These are phyloP conservation scores for Cryptosporidium xiaoi DNA, from an alignment of 169 alveolate species.

Conservation along the genomic window DNA sequence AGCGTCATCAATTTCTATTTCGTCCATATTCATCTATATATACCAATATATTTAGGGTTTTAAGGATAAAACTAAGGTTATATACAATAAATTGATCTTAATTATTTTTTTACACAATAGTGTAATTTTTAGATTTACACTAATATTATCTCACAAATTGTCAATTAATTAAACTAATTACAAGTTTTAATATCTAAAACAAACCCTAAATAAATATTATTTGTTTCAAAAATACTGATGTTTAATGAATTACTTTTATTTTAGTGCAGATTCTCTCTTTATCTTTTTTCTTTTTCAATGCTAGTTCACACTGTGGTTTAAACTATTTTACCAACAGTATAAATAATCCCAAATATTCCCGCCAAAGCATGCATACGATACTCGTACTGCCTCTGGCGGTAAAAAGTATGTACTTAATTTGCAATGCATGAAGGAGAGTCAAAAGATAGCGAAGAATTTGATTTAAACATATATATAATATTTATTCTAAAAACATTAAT, in stretches of 20 bases:
- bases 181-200: too few relatives aligned
- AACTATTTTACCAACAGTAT: not conserved
- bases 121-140: too few relatives aligned
- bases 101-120: too few relatives aligned
- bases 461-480: too few relatives aligned
- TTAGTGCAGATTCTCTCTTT: not conserved
- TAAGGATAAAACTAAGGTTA: not conserved
- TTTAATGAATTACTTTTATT: not conserved
- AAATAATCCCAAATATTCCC: slow-evolving; percentile 25
- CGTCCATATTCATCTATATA: not conserved
- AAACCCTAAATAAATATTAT: too few relatives aligned
- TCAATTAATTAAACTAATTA: too few relatives aligned
- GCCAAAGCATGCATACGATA: slow-evolving; percentile 72
- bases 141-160: too few relatives aligned
- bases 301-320: too few relatives aligned
- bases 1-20: slow-evolving; percentile 11
- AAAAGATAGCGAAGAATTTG: too few relatives aligned
- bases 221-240: not conserved
- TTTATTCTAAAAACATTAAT: too few relatives aligned
- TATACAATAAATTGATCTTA: not conserved
- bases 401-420: not conserved
- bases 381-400: slow-evolving; percentile 70
- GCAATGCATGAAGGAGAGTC: too few relatives aligned
- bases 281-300: not conserved
- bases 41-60: not conserved